Conservation (phyloP, 2,329 filamentous ascomycete genomes). For the Diaporthe nobilis region DNA sequence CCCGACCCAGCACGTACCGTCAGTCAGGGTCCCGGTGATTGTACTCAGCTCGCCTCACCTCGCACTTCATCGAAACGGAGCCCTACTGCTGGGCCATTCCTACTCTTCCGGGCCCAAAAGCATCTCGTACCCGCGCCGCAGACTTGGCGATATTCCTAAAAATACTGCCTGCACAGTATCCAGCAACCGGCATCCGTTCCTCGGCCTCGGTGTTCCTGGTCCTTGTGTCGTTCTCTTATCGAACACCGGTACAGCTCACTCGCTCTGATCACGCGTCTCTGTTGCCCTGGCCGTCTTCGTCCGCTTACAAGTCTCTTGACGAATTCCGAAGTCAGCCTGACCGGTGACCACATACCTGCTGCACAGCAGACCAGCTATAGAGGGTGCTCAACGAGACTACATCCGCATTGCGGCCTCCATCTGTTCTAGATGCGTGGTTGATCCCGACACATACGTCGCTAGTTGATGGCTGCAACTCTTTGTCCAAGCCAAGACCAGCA, state of each 20-base stretch:
- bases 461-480: neutral
- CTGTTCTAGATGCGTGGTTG: neutral
- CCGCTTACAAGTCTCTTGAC: neutral
- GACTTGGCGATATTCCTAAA: slow-evolving; percentile 24
- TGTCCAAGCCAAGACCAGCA: neutral
- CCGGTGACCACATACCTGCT: slow-evolving; percentile 28
- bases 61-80: neutral
- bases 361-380: slow-evolving; percentile 5
- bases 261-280: slow-evolving; percentile 4
- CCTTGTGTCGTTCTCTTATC: slow-evolving; percentile 1
- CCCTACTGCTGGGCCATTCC: neutral
- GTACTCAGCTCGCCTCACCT: neutral
- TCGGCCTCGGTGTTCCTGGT: neutral
- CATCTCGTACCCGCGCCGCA: slow-evolving; percentile 7
- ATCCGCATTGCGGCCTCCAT: neutral
- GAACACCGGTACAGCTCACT: neutral
- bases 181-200: neutral
- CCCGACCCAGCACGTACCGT: slow-evolving; percentile 8
- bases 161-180: slow-evolving; percentile 17
- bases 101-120: slow-evolving; percentile 1
- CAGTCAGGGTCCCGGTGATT: slow-evolving; percentile 22
- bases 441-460: neutral
- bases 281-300: slow-evolving; percentile 8
- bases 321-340: slow-evolving; percentile 28
- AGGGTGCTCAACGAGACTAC: neutral